Base-by-base conservation (phyloP, 2,329 filamentous ascomycete species). In the Neofusicoccum umdonicola region DNA sequence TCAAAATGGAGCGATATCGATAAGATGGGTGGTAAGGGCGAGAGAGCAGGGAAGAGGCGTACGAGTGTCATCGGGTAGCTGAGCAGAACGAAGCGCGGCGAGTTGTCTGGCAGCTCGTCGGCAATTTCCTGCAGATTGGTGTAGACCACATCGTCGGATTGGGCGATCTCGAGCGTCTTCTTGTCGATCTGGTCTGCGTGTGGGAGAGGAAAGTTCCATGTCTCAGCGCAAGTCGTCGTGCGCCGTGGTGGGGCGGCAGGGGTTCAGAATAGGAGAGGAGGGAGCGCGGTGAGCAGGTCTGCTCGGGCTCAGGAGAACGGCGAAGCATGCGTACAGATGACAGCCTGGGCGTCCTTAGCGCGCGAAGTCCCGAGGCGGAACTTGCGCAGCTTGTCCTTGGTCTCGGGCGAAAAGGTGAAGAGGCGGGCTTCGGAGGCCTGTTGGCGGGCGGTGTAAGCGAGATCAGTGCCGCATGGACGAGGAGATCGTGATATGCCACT, bases 351-450 rank as follows among this genome's bases (percentile, higher is more conserved):
- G 52, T 90, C 88, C 75, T 90, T 94, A 61, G 92, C 88, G 69
- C 95, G 85, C 39, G 93, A 97, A 2, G 95, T 98, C 31, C 90
- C 88, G 34, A 99, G 85, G 58, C 95, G 91, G 82, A 99, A 99
- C 80, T 97, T 98, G 78, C 92, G 90, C 69, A 99, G 87, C 74
- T 93, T 89, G 69, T 93, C 88, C 80, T 90, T 95, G 51, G 92
- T 97, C 80, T 95, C 92, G 68, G 88, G 86, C 37, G 93, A 96
- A 86, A 98, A 96, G 66, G 91, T 92, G 82, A 97, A 98, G 68
- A 98, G 85, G 71, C 93, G 86, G 67, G 92, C 88, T 83, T 97
- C 93, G 74, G 93, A 96, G 72, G 88, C 77, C 79, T 83, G 69
- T 31, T 37, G 60, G 41, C n/a, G 51, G 12, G 37, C 56, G 50